Evolutionary conservation across 2,329 filamentous ascomycete species (phyloP), one percentile per base, ranked within the genome.

Genomic region (Aspergillus melleus): DNA sequence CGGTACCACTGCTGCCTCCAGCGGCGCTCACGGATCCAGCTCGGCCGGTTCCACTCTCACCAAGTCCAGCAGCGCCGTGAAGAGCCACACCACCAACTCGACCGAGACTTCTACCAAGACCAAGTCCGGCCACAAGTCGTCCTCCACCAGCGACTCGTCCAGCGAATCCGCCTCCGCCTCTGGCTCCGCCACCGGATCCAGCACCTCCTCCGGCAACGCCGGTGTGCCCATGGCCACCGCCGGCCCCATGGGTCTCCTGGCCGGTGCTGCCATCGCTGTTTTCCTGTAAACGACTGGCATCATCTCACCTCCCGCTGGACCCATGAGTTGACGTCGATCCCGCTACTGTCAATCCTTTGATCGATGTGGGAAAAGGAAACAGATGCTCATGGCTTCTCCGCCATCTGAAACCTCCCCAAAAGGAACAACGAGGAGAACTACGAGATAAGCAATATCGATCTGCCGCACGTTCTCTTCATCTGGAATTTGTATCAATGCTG

Each of bases 261-360:
- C 77, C 64, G 78, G 77, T 68, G 71, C 73, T 61, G 70, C 77
- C 52, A 67, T 81, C 51, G 75, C 76, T 65, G 75, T 76, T 64
- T 71, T 81, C 62, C 68, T 80, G 64, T 80, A 76, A 75, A 63
- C 36, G 46, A 6, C 16, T 42, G 36, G 36, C 36, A 36, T 36
- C 32, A 14, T 42, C 36, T 6, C 14, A 20, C 19, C 51, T 32
- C 20, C 19, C 14, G 6, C 6, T n/a, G 36, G 51, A 12, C 6
- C 14, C n/a, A 12, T 42, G 30, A 24, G 19, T 42, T 24, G 16
- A 22, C 8, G 10, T 14, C 12, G 11, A 8, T 24, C 19, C 20
- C 20, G 32, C 24, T 20, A 42, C 8, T 29, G 26, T 42, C 39
- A 24, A 11, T 24, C 19, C n/a, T 52, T 20, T 6, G 11, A 36